Conservation (phyloP, 176 grass and related monocot species). For the Zoysia pacifica region DNA sequence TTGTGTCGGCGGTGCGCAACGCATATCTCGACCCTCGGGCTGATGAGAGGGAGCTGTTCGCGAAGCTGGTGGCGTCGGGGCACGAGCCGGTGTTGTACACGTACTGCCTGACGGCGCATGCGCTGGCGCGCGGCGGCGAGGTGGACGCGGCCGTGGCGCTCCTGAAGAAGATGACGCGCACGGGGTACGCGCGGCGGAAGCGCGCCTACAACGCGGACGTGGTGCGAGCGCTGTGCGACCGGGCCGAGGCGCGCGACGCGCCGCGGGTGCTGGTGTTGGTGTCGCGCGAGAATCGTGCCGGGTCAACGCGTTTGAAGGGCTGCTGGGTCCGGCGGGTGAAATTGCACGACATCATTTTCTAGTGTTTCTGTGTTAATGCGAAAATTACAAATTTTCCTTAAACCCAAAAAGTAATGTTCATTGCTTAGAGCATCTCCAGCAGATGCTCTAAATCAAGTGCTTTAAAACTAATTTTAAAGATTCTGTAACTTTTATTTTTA, state of each 20-base stretch:
- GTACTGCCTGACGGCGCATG: conserved; percentile 89
- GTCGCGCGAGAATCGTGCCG: conserved; percentile 60
- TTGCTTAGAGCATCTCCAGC: too few species aligned
- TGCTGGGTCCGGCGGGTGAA: conserved; percentile 34
- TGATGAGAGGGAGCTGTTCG: conserved; percentile 63
- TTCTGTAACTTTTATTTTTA: too few species aligned
- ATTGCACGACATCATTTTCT: too few species aligned
- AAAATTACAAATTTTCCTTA: too few species aligned
- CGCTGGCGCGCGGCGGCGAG: conserved; percentile 74
- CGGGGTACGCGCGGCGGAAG: conserved; percentile 66
- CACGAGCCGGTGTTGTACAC: conserved; percentile 72
- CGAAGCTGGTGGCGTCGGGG: conserved; percentile 40
- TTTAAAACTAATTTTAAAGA: too few species aligned
- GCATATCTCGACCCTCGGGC: conserved; percentile 37
- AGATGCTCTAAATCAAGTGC: too few species aligned
- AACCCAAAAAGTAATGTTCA: too few species aligned
- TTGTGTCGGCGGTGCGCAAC: conserved; percentile 63
- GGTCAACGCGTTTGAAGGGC: conserved; percentile 74
- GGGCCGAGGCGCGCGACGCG: conserved; percentile 64
- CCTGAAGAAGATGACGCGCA: conserved; percentile 69
- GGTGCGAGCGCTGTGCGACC: conserved; percentile 67
- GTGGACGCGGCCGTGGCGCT: conserved; percentile 62
- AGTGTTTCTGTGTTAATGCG: too few species aligned
- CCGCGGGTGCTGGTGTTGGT: conserved; percentile 62
- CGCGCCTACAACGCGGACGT: conserved; percentile 80